A percentile compares a stretch with the other conserved stretches of the same genome.
Evolutionary conservation across 495 filamentous ascomycete genomes (phyloP).

Genomic region (Aspergillus indologenus): DNA sequence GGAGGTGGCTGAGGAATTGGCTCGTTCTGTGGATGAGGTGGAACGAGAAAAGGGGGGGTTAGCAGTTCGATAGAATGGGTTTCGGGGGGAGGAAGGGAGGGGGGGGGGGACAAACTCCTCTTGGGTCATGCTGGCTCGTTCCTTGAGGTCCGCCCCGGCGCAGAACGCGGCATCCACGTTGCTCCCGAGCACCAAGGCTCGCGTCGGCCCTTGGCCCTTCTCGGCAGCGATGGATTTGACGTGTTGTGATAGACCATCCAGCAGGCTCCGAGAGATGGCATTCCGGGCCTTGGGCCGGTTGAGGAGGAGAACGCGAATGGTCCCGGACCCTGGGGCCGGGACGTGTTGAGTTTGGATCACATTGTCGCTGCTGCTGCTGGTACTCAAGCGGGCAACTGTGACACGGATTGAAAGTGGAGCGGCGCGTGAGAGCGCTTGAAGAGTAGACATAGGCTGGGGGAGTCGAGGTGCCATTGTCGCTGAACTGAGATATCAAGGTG

Average conservation of each 20-base stretch:
- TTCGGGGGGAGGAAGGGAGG: too few relatives aligned
- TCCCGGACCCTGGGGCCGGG: constrained; percentile 75
- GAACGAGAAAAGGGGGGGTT: not conserved
- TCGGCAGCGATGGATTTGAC: constrained; percentile 67
- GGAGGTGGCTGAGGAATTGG: constrained; percentile 71
- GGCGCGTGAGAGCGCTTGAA: constrained; percentile 15
- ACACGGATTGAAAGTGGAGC: constrained; percentile 26
- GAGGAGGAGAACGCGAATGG: constrained; percentile 83
- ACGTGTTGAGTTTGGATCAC: constrained; percentile 68
- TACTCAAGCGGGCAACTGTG: constrained; percentile 38
- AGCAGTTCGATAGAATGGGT: too few relatives aligned
- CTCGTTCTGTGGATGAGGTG: constrained; percentile 51
- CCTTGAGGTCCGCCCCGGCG: constrained; percentile 92
- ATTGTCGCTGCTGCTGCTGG: constrained; percentile 36
- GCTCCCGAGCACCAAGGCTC: constrained; percentile 75
- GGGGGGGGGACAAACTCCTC: constrained; percentile 54
- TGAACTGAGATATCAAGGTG: constrained; percentile 14
- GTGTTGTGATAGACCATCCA: constrained; percentile 65
- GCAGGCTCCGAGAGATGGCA: constrained; percentile 76
- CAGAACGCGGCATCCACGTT: constrained; percentile 81
- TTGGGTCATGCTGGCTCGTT: constrained; percentile 67
- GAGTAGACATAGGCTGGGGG: constrained; percentile 19
- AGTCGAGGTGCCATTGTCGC: constrained; percentile 34
- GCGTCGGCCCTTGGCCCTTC: constrained; percentile 60
- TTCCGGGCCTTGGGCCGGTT: constrained; percentile 83